phyloP scores from a whole-genome alignment of 768 basidiomycete genomes.

The Hygrocybe coccinea region DNA sequence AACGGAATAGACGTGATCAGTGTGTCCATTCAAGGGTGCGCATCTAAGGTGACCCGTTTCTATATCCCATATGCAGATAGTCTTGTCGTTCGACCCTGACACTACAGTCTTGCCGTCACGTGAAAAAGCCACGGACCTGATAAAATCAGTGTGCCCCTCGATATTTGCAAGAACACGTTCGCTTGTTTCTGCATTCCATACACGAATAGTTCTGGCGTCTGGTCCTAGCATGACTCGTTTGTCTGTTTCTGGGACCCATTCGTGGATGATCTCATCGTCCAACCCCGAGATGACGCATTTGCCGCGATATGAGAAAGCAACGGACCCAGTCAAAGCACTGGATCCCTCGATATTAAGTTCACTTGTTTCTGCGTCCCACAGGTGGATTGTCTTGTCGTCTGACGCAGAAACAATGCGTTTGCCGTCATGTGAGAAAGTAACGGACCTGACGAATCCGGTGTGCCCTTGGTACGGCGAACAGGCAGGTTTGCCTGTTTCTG shows the following conservation, averaged over 20 bases:
- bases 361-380: background rate
- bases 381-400: background rate
- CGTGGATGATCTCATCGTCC: background rate
- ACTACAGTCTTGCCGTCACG: background rate
- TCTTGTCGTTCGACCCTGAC: background rate
- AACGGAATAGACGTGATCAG: background rate
- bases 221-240: slow-evolving; percentile 21
- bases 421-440: slow-evolving; percentile 26
- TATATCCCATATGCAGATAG: background rate
- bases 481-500: background rate
- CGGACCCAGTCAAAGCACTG: background rate
- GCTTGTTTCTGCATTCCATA: slow-evolving; percentile 5
- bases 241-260: background rate
- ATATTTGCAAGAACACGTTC: background rate
- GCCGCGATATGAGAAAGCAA: background rate
- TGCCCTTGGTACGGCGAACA: too few relatives aligned
- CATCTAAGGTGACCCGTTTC: background rate
- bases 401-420: slow-evolving; percentile 20
- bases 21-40: background rate
- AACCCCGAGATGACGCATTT: slow-evolving; percentile 3
- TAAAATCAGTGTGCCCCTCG: background rate
- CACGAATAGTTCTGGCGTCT: slow-evolving; percentile 6
- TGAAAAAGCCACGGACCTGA: background rate
- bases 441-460: slow-evolving; percentile 6
- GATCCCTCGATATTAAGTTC: background rate